A percentile compares a stretch with the other conserved stretches of the same genome.
phyloP scores from a whole-genome alignment of 163 green algal genomes.

The Chloromonas sp. region DNA sequence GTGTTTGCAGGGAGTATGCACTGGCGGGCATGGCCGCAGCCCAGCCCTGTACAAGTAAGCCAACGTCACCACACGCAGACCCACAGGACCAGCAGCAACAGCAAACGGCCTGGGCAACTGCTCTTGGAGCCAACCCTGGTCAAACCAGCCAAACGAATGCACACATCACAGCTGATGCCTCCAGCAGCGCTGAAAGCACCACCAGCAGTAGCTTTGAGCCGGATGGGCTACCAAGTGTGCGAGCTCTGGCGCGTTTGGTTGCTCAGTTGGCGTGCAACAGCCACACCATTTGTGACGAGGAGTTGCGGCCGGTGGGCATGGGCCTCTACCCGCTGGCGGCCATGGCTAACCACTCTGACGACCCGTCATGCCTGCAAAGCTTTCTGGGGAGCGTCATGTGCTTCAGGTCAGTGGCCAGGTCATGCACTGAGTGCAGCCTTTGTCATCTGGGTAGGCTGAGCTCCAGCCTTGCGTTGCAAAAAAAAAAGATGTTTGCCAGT shows the following conservation, averaged over 20 bases:
- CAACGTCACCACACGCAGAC: no score
- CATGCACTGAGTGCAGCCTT: no score
- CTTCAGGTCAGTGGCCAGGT: slow-evolving; percentile 43
- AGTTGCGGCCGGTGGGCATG: slow-evolving; percentile 47
- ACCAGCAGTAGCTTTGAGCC: background rate
- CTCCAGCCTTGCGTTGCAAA: no score
- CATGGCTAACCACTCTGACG: slow-evolving; percentile 67
- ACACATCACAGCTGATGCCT: no score
- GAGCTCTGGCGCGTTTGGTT: slow-evolving; percentile 53
- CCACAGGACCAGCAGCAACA: background rate
- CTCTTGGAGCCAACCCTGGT: no score
- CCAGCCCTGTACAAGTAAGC: no score
- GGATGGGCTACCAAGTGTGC: slow-evolving; percentile 7
- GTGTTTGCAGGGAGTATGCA: background rate
- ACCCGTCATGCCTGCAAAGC: slow-evolving; percentile 55
- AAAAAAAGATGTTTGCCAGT: no score
- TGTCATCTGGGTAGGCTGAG: no score
- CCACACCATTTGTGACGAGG: slow-evolving; percentile 74
- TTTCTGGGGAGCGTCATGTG: slow-evolving; percentile 45
- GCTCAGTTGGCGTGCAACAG: slow-evolving; percentile 70
- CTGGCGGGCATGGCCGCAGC: background rate
- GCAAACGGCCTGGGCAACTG: background rate
- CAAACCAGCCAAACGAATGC: no score
- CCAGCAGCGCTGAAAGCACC: background rate
- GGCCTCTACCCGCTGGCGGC: slow-evolving; percentile 60